Evolutionary conservation across 202 grass and related monocot species (phyloP).

Genomic region (Schoenoplectus tabernaemontani): DNA sequence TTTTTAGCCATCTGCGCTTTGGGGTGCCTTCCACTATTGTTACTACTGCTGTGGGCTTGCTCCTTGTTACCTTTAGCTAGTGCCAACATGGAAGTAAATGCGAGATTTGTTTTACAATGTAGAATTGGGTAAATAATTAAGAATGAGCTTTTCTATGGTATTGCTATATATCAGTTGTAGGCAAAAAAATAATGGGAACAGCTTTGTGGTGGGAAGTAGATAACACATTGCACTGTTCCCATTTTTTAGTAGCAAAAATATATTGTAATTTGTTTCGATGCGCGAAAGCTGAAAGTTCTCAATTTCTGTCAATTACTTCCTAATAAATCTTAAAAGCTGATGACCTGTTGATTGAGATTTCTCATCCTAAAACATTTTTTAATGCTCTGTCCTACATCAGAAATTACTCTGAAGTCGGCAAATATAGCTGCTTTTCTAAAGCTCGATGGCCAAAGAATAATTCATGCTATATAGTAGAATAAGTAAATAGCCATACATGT

Average conservation of each 20-base stretch:
- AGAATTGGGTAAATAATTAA: neutral
- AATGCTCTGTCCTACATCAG: neutral
- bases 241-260: neutral
- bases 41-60: conserved; percentile 69
- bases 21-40: conserved; percentile 73
- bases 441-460: too few species aligned
- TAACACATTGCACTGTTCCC: neutral
- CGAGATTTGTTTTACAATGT: neutral
- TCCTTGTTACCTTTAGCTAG: conserved; percentile 55
- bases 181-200: conserved; percentile 2
- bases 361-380: neutral
- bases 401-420: neutral
- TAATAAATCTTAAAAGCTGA: neutral
- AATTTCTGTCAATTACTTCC: neutral
- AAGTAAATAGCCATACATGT: neutral
- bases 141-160: neutral
- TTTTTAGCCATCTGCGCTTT: conserved; percentile 73
- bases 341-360: neutral
- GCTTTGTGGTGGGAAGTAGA: neutral
- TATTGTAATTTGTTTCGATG: conserved; percentile 11
- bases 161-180: neutral
- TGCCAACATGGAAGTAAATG: neutral
- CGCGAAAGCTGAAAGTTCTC: neutral
- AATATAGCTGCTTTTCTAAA: neutral
- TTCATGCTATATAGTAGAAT: too few species aligned